Base-by-base conservation (phyloP, 1,139 yeast species). In the Blastobotrys capitulatus region DNA sequence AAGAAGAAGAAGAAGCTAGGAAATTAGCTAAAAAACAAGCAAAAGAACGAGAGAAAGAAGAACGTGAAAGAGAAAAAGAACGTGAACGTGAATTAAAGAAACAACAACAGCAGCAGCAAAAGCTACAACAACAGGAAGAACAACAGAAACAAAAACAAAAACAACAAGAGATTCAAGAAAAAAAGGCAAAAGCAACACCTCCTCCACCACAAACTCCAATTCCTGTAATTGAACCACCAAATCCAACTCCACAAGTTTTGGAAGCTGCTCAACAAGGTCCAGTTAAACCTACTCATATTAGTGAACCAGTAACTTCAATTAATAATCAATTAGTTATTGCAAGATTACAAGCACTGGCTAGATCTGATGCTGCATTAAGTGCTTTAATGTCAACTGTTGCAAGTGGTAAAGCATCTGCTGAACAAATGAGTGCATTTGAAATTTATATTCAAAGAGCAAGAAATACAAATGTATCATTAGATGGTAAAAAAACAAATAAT, bases 321-420 rank as follows among this genome's bases (percentile, higher is more conserved):
- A 87, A 82, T 47, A 83, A 85, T 62, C 82, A 83, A 46, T 79
- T 84, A 49, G 87, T 89, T 85, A 87, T 90, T 56, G 79, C 83
- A 7, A 86, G 89, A 60, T 74, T 90, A 57, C 89, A 89, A 58
- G 75, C 84, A 1, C 81, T 90, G 65, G 97, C 97, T 0, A 76
- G 86, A 42, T 74, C 76, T 4, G 95, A 89, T 59, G 74, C 79
- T 1, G 75, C 81, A 7, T 67, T 90, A 47, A 83, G 81, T 57
- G 69, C 76, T 1, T 69, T 90, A 48, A 88, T 90, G 96, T 80
- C 82, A 54, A 76, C 75, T 6, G 96, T 90, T 1, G 96, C 97
- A 0, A 77, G 82, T 53, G 95, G 96, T 1, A 74, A 73, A 29
- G 96, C 96, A 0, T 66, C 81, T 0, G 76, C 79, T 1, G 81